These are phyloP conservation scores for Collariella sp. DNA, from an alignment of 495 filamentous ascomycete species.

Conservation along the genomic window DNA sequence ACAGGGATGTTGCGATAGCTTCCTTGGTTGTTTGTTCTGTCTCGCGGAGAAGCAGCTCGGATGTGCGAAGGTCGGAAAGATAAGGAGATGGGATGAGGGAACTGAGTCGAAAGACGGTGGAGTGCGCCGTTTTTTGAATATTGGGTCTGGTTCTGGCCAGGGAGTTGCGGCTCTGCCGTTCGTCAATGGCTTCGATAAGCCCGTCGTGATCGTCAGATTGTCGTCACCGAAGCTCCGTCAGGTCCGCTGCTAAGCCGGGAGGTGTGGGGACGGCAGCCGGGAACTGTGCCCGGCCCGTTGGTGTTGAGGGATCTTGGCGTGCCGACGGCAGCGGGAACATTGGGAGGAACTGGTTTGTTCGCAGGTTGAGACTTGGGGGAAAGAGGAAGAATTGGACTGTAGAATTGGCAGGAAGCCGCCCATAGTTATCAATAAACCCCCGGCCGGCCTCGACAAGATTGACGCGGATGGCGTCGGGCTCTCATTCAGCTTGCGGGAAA, in stretches of 20 bases:
- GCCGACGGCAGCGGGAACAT: background rate
- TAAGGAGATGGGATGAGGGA: background rate
- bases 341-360: background rate
- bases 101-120: background rate
- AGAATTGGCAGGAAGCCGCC: background rate
- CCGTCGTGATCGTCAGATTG: background rate
- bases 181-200: background rate
- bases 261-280: background rate
- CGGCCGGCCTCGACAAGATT: background rate
- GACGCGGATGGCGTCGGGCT: background rate
- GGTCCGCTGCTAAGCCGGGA: background rate
- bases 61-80: background rate
- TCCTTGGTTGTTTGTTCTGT: background rate
- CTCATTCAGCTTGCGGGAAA: background rate
- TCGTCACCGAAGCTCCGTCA: constrained; percentile 5
- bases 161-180: background rate
- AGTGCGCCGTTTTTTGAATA: background rate
- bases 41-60: background rate
- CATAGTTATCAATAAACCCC: background rate
- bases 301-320: background rate
- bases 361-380: too few relatives aligned
- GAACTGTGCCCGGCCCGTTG: background rate
- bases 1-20: background rate
- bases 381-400: background rate
- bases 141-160: background rate